Evolutionary conservation across 208 protist species (phyloP).

Genomic region (Leishmania tropica): DNA sequence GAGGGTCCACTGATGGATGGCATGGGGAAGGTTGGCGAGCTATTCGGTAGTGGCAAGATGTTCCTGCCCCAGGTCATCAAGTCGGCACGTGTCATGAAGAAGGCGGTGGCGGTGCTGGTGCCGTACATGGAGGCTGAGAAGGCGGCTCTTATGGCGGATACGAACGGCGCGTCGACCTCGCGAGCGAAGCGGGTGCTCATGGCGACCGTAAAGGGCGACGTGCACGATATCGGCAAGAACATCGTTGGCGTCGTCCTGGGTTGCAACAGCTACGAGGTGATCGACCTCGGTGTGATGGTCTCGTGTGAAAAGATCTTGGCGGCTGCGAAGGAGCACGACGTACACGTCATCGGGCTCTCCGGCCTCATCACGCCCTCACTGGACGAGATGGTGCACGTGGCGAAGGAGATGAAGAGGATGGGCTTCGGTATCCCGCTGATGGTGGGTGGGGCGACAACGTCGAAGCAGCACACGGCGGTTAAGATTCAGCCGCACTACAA

Average conservation of each 20-base stretch:
- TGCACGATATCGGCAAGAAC: constrained; percentile 99
- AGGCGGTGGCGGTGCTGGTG: constrained; percentile 95
- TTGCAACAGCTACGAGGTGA: constrained; percentile 97
- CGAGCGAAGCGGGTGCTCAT: constrained; percentile 82
- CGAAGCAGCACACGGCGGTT: constrained; percentile 96
- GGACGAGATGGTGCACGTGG: constrained; percentile 97
- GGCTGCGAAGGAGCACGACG: constrained; percentile 75
- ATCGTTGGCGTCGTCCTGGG: constrained; percentile 97
- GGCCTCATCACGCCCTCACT: constrained; percentile 98
- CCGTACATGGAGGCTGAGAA: constrained; percentile 96
- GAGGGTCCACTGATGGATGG: constrained; percentile 96
- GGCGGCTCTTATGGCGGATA: constrained; percentile 24
- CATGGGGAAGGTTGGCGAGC: constrained; percentile 96
- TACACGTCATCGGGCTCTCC: constrained; percentile 94
- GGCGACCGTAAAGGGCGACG: constrained; percentile 98
- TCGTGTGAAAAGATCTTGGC: constrained; percentile 93
- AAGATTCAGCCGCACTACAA: constrained; percentile 95
- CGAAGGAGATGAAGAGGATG: constrained; percentile 92
- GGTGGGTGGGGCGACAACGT: constrained; percentile 97
- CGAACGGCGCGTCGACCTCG: constrained; percentile 20
- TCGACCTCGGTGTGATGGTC: constrained; percentile 96
- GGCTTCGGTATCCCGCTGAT: constrained; percentile 90
- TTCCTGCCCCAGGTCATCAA: constrained; percentile 98
- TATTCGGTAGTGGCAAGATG: constrained; percentile 98
- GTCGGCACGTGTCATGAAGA: constrained; percentile 97